phyloP scores from a whole-genome alignment of 2,329 filamentous ascomycete species.

The Gnomoniopsis sp. region DNA sequence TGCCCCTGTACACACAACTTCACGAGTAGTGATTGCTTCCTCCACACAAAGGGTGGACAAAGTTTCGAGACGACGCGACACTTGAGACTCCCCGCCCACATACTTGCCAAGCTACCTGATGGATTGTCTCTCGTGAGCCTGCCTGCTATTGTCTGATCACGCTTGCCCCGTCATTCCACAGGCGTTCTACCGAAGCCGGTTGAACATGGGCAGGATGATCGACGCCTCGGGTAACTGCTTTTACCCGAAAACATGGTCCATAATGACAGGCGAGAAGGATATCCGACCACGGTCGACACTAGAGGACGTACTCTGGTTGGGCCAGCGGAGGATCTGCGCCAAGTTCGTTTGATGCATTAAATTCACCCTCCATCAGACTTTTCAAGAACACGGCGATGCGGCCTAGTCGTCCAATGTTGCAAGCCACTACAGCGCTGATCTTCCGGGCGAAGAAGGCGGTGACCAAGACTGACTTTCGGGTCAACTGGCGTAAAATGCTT shows the following conservation, averaged over 20 bases:
- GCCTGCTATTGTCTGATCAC: not conserved
- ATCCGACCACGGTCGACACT: not conserved
- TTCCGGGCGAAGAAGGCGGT: constrained; percentile 1
- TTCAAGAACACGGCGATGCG: not conserved
- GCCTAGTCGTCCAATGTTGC: not conserved
- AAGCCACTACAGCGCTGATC: not conserved
- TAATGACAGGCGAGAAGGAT: not conserved
- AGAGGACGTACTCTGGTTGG: not conserved
- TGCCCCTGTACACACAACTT: not conserved
- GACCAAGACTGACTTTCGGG: not conserved
- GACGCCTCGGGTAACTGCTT: not conserved
- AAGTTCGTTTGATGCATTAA: not conserved
- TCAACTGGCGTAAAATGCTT: not conserved
- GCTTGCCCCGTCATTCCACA: not conserved
- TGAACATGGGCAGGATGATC: not conserved
- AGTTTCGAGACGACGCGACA: not conserved
- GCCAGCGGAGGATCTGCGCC: not conserved
- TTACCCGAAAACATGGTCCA: not conserved
- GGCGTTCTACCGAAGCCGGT: not conserved
- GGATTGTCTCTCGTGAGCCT: not conserved
- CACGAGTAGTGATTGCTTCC: not conserved
- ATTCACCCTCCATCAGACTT: not conserved
- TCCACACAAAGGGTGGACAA: not conserved
- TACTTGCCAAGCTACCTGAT: too few species aligned
- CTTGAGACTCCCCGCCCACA: not conserved